These are phyloP conservation scores for Eucalyptus albens DNA, from an alignment of 345 rosid species.

Conservation along the genomic window DNA sequence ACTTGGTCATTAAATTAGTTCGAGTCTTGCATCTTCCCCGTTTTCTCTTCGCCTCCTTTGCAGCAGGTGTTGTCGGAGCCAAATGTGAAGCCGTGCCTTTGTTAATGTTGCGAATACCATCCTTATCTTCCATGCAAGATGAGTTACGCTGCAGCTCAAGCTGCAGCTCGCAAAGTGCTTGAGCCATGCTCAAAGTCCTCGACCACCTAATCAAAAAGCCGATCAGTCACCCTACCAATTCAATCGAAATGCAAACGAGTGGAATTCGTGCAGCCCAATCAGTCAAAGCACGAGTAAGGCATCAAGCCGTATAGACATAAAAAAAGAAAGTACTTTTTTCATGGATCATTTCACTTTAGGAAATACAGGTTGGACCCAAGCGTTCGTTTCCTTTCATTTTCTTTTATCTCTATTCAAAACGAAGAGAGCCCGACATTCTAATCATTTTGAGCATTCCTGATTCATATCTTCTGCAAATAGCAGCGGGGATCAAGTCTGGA, in stretches of 20 bases:
- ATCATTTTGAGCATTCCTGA: not conserved
- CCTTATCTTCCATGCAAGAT: not conserved
- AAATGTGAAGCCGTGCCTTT: not conserved
- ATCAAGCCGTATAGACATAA: not conserved
- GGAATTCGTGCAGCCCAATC: not conserved
- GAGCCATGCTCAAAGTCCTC: conserved; percentile 44
- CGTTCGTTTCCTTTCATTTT: accelerated
- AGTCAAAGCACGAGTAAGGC: not conserved
- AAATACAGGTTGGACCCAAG: not conserved
- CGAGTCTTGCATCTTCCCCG: not conserved
- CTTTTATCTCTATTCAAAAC: not conserved
- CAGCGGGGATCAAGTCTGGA: accelerated
- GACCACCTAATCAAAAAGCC: conserved; percentile 15
- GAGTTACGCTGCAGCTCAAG: conserved; percentile 11
- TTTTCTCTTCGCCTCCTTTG: conserved; percentile 13
- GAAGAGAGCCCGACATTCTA: not conserved
- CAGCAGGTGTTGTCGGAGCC: conserved; percentile 9
- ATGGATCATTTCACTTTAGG: not conserved
- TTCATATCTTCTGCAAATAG: not conserved
- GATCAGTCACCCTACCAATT: not conserved
- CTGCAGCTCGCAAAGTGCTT: conserved; percentile 36
- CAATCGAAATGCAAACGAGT: not conserved
- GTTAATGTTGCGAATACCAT: not conserved
- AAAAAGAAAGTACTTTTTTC: not conserved
- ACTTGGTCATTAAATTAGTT: not conserved